A percentile compares a stretch with the other conserved stretches of the same genome.
Evolutionary conservation across 148 eudicot species (phyloP).

Genomic region (Rhododendron griersonianum): DNA sequence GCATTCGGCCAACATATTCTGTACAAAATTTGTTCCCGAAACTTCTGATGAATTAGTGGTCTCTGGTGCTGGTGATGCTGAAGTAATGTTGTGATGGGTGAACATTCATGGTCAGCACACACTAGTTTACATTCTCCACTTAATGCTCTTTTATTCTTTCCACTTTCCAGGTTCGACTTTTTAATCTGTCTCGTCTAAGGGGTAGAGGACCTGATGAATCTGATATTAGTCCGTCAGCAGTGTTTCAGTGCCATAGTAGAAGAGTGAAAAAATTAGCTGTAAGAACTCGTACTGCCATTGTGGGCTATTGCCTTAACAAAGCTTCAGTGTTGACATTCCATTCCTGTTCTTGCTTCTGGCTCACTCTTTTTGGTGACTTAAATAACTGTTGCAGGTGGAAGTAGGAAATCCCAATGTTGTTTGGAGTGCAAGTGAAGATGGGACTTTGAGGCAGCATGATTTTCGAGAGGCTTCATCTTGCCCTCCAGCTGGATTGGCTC

Average conservation of each 20-base stretch:
- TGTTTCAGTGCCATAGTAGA: constrained; percentile 86
- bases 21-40: constrained; percentile 92
- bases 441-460: constrained; percentile 97
- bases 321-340: not conserved
- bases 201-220: constrained; percentile 56
- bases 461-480: constrained; percentile 88
- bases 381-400: constrained; percentile 59
- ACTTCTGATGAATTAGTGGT: constrained; percentile 86
- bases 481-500: constrained; percentile 78
- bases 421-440: constrained; percentile 99
- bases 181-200: constrained; percentile 53
- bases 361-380: not conserved
- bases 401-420: constrained; percentile 91
- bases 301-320: not conserved
- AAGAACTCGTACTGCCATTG: constrained; percentile 23
- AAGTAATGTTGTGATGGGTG: constrained; percentile 41
- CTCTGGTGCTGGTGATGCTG: constrained; percentile 97
- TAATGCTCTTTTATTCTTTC: constrained; percentile 10
- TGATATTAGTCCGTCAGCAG: constrained; percentile 53
- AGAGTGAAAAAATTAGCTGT: constrained; percentile 97
- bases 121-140: not conserved
- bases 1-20: constrained; percentile 91
- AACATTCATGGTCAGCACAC: not conserved
- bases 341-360: constrained; percentile 2
- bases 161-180: constrained; percentile 83